Base-by-base conservation (phyloP, 1,139 yeast species). In the Hyphopichia buzzinii region DNA sequence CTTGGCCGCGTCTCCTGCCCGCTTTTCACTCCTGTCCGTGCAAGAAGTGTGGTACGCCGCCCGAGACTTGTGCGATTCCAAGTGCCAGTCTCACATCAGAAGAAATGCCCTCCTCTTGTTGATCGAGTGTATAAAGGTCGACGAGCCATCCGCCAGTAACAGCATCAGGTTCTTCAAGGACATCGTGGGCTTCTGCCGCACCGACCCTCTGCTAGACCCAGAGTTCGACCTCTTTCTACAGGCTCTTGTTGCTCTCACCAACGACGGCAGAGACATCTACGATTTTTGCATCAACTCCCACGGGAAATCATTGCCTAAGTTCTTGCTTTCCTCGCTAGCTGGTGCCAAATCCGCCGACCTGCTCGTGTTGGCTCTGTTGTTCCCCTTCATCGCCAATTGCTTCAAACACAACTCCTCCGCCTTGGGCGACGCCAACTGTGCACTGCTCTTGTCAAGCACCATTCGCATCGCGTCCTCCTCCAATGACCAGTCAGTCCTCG, bases 41-140 rank as follows among this genome's bases (percentile, higher is more conserved):
- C 82, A 85, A 0, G 90, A 84, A 47, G 71, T 86, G 3, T 87
- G 96, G 96, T 79, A 82, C 50, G 61, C 79, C 38, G 82, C 83
- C 0, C 64, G 78, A 44, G 79, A 75, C 39, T 62, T 84, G 57
- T 69, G 84, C 34, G 66, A 67, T 7, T 54, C 64, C 0, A 59
- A 60, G 11, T 56, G 67, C 10, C 64, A 66, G 27, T 59, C 67
- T 3, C 49, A 65, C 2, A 71, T 77, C 17, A 66, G 95, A 32
- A 58, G 75, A 27, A 73, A 77, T 1, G 81, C 81, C 0, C 54
- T 86, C 21, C 56, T 67, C 16, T 62, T 87, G 31, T 58, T 85
- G 55, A 57, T 62, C 13, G 68, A 72, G 33, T 82, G 95, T 54
- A 74, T 84, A 8, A 56, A 58, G 26, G 67, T 70, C 32, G 82